Base-by-base conservation (phyloP, 2,329 filamentous ascomycete species). In the Byssochlamys sp. region DNA sequence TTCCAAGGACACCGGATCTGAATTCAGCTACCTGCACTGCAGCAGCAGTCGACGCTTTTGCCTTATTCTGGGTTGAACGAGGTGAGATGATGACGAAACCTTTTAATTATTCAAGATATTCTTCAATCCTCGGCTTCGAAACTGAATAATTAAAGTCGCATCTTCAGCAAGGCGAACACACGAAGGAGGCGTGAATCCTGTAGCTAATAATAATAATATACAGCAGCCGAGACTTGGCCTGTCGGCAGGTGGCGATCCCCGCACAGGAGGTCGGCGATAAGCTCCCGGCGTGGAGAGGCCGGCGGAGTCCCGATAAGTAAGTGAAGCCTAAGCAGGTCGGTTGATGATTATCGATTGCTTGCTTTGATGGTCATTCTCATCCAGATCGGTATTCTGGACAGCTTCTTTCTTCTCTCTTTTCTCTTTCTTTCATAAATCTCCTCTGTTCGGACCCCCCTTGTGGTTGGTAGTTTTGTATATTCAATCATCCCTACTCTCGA, bases 221-320 rank as follows among this genome's bases (percentile, higher is more conserved):
- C 31, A 11, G 31, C n/a, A 7, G 39, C 19, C 19, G 39, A 45
- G n/a, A 49, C 39, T 39, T 24, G 4, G 28, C 33, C 14, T 58
- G 60, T 71, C 71, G 71, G 71, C 66, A 55, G 48, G 67, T 71
- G 72, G 70, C 72, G 71, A 74, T 72, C 70, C 66, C 72, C 71
- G 71, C 64, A 27, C 27, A n/a, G 52, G 10, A 53, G 27, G 25
- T 52, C 28, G 3, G 26, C 29, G 26, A 25, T 5, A 35, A 54
- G 19, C 48, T 31, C 12, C 52, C 19, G 26, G 26, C 45, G 27
- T 35, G 48, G 39, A 24, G 39, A 45, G 19, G n/a, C 35, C 35
- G 35, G 53, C 28, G 25, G n/a, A 26, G 52, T 29, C 27, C 27
- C 33, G 54, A 53, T 52, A 52, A 58, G 19, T 19, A 19, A 19